Evolutionary conservation across 2,329 filamentous ascomycete species (phyloP).

Genomic region (Colletotrichum zoysiae): DNA sequence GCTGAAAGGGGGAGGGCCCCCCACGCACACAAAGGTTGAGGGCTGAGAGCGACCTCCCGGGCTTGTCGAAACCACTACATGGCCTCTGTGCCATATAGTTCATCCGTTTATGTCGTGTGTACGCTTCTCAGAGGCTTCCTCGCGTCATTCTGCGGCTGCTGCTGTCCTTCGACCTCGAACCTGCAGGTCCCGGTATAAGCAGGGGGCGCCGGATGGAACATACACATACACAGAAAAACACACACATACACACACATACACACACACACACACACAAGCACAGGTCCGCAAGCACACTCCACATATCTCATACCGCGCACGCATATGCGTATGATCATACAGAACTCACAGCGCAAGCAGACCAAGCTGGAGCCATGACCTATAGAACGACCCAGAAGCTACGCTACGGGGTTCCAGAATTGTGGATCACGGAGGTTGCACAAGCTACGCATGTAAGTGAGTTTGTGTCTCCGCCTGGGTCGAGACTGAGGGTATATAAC

Average conservation of each 20-base stretch:
- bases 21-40: not conserved
- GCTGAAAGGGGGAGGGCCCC: not conserved
- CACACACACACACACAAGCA: too few species aligned
- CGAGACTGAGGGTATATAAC: constrained; percentile 31
- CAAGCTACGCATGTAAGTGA: not conserved
- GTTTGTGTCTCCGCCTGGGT: not conserved
- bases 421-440: constrained; percentile 20
- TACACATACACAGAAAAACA: not conserved
- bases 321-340: not conserved
- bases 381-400: not conserved
- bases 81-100: not conserved
- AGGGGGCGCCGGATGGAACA: constrained; percentile 17
- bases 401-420: constrained; percentile 6
- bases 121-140: not conserved
- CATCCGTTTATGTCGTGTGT: not conserved
- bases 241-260: not conserved
- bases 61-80: not conserved
- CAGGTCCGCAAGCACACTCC: not conserved
- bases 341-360: not conserved
- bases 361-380: not conserved
- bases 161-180: not conserved
- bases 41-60: too few species aligned
- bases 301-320: not conserved
- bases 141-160: not conserved
- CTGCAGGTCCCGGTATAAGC: constrained; percentile 13